Conservation (phyloP, 805 yeast genomes). For the Gaillardinia entomophila region DNA sequence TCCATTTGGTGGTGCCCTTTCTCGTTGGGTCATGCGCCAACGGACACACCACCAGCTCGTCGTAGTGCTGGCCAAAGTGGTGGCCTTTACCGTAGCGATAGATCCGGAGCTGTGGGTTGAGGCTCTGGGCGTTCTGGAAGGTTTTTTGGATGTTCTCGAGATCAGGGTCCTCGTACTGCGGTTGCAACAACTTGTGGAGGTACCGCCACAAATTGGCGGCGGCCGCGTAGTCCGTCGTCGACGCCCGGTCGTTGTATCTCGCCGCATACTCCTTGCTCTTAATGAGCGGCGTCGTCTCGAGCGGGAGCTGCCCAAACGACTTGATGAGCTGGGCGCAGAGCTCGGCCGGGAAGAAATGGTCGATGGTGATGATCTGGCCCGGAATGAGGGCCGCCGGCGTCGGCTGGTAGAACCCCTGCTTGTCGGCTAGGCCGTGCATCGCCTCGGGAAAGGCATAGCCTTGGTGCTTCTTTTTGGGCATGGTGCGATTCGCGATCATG, state of each 20-base stretch:
- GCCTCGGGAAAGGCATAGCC: constrained; percentile 13
- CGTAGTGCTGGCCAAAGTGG: constrained; percentile 56
- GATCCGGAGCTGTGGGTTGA: constrained; percentile 51
- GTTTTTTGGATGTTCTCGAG: constrained; percentile 12
- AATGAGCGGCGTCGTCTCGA: constrained; percentile 45
- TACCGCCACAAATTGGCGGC: constrained; percentile 38
- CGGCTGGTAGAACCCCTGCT: constrained; percentile 11
- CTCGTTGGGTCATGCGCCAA: constrained; percentile 15
- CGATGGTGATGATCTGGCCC: constrained; percentile 36
- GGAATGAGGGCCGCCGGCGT: constrained; percentile 16
- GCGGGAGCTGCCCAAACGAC: constrained; percentile 20
- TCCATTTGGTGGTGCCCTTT: constrained; percentile 49
- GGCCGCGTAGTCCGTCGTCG: constrained; percentile 34
- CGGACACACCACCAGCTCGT: constrained; percentile 43
- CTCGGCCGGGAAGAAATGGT: constrained; percentile 29
- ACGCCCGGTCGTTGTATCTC: constrained; percentile 48
- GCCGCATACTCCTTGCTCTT: constrained; percentile 52
- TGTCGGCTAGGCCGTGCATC: constrained; percentile 7
- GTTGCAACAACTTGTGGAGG: constrained; percentile 24
- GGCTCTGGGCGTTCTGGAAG: constrained; percentile 38
- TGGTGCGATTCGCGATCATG: no score
- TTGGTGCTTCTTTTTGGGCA: constrained; percentile 16
- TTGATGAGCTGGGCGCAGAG: constrained; percentile 36
- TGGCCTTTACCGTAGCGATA: constrained; percentile 54
- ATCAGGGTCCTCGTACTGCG: constrained; percentile 22